Evolutionary conservation across 192 early-diverging fungal genomes (phyloP).

Genomic region (Coemansia sp.): DNA sequence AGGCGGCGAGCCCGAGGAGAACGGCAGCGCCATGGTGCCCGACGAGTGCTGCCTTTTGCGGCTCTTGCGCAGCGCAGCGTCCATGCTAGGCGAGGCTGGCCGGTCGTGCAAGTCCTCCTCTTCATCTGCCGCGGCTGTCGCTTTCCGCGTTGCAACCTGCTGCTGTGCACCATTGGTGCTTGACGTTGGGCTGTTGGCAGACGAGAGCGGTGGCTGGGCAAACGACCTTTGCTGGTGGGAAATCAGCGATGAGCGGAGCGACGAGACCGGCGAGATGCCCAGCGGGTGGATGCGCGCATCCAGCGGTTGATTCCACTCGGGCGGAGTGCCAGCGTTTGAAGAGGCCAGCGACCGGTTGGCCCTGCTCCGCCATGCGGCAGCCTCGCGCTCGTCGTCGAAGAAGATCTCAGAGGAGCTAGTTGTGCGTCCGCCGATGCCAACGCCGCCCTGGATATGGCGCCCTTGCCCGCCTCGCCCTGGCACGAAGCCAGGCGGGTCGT

Average conservation of each 20-base stretch:
- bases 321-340: slow-evolving; percentile 14
- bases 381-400: slow-evolving; percentile 28
- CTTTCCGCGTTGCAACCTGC: neutral
- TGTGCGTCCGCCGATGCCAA: slow-evolving; percentile 12
- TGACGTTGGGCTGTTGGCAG: neutral
- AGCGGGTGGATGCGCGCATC: slow-evolving; percentile 21
- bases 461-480: neutral
- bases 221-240: slow-evolving; percentile 7
- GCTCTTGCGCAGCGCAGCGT: slow-evolving; percentile 17
- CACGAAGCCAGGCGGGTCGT: slow-evolving; percentile 22
- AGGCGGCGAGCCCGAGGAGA: slow-evolving; percentile 2
- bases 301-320: slow-evolving; percentile 29
- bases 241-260: slow-evolving; percentile 48
- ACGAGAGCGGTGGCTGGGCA: neutral
- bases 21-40: slow-evolving; percentile 8
- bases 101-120: slow-evolving; percentile 5
- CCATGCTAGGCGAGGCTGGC: slow-evolving; percentile 24
- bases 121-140: neutral
- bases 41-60: slow-evolving; percentile 44
- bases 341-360: slow-evolving; percentile 4
- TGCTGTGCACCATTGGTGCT: neutral
- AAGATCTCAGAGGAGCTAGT: slow-evolving; percentile 15
- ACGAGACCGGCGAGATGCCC: slow-evolving; percentile 49
- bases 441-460: neutral
- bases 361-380: neutral